Evolutionary conservation across 148 eudicot genomes (phyloP).

Genomic region (Vaccinium darrowii): DNA sequence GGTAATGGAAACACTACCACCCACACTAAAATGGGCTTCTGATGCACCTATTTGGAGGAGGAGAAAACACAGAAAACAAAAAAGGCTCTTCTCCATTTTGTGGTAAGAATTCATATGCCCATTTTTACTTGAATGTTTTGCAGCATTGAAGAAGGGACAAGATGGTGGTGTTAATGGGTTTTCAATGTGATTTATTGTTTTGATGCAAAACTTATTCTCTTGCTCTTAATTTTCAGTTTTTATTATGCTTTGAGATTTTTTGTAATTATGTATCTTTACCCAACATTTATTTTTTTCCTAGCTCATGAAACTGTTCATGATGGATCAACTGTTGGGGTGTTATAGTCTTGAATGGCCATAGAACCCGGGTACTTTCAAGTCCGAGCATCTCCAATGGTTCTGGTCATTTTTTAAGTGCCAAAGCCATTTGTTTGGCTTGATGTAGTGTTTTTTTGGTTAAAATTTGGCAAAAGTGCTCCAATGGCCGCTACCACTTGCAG

Average conservation of each 20-base stretch:
- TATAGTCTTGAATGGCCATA: too few relatives aligned
- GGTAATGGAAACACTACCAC: conserved; percentile 40
- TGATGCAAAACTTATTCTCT: neutral
- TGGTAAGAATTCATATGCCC: neutral
- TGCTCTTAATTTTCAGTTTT: neutral
- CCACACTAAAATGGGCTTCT: conserved; percentile 31
- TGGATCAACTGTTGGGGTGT: too few relatives aligned
- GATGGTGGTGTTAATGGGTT: conserved; percentile 17
- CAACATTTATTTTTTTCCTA: too few relatives aligned
- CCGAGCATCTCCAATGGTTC: too few relatives aligned
- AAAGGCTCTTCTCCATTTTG: conserved; percentile 35
- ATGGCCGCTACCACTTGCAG: too few relatives aligned
- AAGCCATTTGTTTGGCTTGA: too few relatives aligned
- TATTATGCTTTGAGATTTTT: neutral
- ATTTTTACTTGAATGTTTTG: neutral
- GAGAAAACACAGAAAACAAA: conserved; percentile 27
- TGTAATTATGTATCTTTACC: neutral
- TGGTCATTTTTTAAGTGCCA: too few relatives aligned
- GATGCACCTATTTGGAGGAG: conserved; percentile 27
- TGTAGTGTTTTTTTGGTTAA: too few relatives aligned
- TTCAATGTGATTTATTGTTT: conserved; percentile 9
- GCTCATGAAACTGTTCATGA: too few relatives aligned
- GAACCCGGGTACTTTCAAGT: too few relatives aligned
- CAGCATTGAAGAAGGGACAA: conserved; percentile 18
- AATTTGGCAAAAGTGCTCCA: too few relatives aligned